phyloP scores from a whole-genome alignment of 176 grass and related monocot species.

The Zoysia pacifica region DNA sequence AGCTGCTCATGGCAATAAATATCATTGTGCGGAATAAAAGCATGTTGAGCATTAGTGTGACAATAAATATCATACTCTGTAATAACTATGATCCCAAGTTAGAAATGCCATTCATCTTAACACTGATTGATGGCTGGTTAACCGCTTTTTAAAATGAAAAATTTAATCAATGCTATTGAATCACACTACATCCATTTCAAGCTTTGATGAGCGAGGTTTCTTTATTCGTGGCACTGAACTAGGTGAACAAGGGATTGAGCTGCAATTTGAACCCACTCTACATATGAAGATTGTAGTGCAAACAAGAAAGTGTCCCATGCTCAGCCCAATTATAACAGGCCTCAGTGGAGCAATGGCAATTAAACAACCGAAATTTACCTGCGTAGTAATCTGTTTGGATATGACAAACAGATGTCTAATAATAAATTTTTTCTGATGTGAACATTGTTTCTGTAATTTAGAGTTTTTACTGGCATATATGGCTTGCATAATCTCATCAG shows the following conservation, averaged over 20 bases:
- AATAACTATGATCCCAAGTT: not conserved
- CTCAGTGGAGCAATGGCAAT: not conserved
- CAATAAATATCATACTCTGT: not conserved
- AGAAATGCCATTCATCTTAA: not conserved
- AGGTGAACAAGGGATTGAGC: not conserved
- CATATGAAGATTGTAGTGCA: not conserved
- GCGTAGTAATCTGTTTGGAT: not conserved
- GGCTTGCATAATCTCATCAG: not conserved
- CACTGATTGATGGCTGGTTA: not conserved
- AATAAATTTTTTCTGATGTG: not conserved
- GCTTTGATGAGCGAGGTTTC: not conserved
- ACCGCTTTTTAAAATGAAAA: not conserved
- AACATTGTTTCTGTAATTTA: not conserved
- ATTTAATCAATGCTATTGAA: not conserved
- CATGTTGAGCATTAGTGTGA: not conserved
- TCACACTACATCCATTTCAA: not conserved
- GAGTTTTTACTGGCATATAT: not conserved
- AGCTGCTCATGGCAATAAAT: not conserved
- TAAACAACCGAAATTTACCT: not conserved
- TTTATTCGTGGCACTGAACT: not conserved
- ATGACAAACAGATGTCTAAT: not conserved
- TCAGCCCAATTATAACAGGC: not conserved
- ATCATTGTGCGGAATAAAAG: not conserved
- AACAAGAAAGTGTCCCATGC: not conserved
- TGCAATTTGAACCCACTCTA: too few species aligned